Base-by-base conservation (phyloP, 73 alveolate genomes). In the Blepharisma stoltei region DNA sequence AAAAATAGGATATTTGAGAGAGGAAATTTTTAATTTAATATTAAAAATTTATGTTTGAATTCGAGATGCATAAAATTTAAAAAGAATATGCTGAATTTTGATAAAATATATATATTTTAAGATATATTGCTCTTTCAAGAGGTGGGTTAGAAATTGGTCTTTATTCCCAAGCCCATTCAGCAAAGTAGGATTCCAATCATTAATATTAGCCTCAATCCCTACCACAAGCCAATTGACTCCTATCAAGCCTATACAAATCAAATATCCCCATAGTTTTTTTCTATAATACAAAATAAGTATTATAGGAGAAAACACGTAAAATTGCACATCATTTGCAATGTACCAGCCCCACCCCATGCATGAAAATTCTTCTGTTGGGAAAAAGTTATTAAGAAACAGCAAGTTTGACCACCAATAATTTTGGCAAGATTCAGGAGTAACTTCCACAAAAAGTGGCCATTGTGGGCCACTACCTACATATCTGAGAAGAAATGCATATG, bases 301-400 rank as follows among this genome's bases (percentile, higher is more conserved):
- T 0, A 70, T 54, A 3, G 86, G 86, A 6, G 90, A 54, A 54
- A 76, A 75, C 6, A 66, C 6, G 48, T 43, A 78, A 78, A 83
- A 83, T 48, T 78, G 85, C 80, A 83, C 45, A 78, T 83, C 90
- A 48, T 78, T 65, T 4, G 83, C 78, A 6, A 83, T 6, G 73
- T 71, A 83, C 90, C 90, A 83, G 25, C 69, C 50, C 86, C 86
- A 78, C 3, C 83, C 83, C 55, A 66, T 27, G 69, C 90, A 83
- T 9, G 44, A 82, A 23, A 32, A 32, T 23, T 20, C 5, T 6
- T 66, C 82, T 65, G 65, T 7, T 4, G 90, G 86, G 48, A 11
- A 6, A 9, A 83, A 27, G 75, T 83, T 77, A 41, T 75, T 76
- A 23, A 78, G 46, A 78, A 83, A 83, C 0, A 83, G 44, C 9